Percentiles rank a stretch among this genome's conserved stretches.
Conservation (phyloP, 441 rosid species). For the Rhodomyrtus psidioides region DNA sequence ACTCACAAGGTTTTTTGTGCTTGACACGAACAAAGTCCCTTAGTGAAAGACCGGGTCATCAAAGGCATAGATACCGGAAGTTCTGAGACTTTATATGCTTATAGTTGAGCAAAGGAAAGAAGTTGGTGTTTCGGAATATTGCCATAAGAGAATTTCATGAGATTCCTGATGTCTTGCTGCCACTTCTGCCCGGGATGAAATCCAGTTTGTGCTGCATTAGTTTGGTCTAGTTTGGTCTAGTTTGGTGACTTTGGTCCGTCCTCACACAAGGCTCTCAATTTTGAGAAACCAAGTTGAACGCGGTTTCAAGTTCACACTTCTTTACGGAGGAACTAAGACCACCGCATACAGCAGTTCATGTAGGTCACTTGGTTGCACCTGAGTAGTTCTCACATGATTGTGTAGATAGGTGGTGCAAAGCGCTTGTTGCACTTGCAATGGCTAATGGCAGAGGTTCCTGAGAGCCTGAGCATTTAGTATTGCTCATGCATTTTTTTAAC, state of each 20-base stretch:
- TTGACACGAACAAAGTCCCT: not conserved
- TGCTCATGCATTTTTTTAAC: not conserved
- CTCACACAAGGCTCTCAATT: not conserved
- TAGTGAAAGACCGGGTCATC: not conserved
- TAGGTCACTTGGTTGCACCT: not conserved
- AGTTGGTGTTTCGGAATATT: not conserved
- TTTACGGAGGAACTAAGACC: not conserved
- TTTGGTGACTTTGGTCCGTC: not conserved
- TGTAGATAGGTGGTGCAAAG: not conserved
- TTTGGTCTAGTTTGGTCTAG: not conserved
- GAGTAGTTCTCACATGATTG: not conserved
- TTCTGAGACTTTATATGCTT: not conserved
- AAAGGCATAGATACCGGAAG: not conserved
- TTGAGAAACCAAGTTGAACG: not conserved
- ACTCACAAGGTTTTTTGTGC: not conserved
- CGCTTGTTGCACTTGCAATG: not conserved
- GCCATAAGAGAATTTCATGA: not conserved
- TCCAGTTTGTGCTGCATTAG: not conserved
- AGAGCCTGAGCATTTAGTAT: not conserved
- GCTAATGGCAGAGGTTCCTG: not conserved
- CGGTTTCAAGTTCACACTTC: not conserved
- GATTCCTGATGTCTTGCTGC: not conserved
- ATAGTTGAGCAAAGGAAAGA: not conserved
- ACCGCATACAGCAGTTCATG: not conserved
- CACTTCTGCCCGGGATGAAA: not conserved